Evolutionary conservation across 1,139 yeast genomes (phyloP).

Genomic region (Geotrichum reessii): DNA sequence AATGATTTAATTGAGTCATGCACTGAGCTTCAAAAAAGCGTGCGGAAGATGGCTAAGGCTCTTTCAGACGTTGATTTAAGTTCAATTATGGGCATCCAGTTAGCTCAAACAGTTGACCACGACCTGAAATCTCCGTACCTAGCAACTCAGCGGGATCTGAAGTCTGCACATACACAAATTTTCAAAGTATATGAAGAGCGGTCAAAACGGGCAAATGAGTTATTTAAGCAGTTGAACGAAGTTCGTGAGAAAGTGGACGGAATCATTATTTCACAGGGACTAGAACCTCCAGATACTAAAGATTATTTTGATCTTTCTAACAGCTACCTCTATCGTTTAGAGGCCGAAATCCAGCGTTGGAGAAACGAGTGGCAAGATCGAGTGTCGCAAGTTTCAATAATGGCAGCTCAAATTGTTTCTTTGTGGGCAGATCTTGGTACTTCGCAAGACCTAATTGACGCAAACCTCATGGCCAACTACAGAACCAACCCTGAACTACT

Average conservation of each 20-base stretch:
- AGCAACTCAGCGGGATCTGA: background rate
- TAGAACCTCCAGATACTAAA: constrained; percentile 9
- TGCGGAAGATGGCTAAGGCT: background rate
- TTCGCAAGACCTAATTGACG: constrained; percentile 31
- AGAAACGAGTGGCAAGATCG: constrained; percentile 28
- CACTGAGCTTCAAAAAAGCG: background rate
- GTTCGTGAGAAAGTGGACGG: constrained; percentile 15
- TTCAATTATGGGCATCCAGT: background rate
- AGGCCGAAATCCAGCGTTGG: constrained; percentile 30
- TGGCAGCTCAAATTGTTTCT: constrained; percentile 29
- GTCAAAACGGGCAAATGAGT: constrained; percentile 4
- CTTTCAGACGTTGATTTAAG: constrained; percentile 1
- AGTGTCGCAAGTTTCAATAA: constrained; percentile 23
- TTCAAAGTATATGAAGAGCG: constrained; percentile 10
- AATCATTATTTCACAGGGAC: constrained; percentile 3
- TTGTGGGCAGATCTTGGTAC: constrained; percentile 37
- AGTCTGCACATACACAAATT: constrained; percentile 1
- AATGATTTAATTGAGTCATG: constrained; percentile 29
- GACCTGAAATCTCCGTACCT: constrained; percentile 7
- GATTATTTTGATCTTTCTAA: constrained; percentile 24
- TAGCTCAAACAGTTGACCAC: background rate
- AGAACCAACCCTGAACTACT: constrained; percentile 28
- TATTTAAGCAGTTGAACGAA: constrained; percentile 8
- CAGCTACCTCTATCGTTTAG: constrained; percentile 26
- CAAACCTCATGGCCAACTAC: constrained; percentile 26